phyloP scores from a whole-genome alignment of 1,139 yeast species.

The Taphrina populina region DNA sequence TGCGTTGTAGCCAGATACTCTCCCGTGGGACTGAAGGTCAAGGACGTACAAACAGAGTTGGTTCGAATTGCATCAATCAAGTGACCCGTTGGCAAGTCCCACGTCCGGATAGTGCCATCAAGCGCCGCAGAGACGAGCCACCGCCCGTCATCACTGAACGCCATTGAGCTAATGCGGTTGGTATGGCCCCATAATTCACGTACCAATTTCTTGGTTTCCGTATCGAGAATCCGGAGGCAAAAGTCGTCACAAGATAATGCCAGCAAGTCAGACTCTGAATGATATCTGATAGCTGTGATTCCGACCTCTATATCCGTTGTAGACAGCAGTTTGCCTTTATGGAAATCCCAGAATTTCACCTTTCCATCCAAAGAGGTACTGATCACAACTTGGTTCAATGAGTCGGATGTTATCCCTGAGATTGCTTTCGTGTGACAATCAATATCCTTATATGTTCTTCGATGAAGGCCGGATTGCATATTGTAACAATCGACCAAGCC shows the following conservation, averaged over 20 bases:
- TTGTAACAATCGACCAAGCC: slow-evolving; percentile 91
- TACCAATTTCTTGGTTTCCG: slow-evolving; percentile 74
- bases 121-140: slow-evolving; percentile 85
- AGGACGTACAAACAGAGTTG: slow-evolving; percentile 72
- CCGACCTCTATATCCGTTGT: slow-evolving; percentile 72
- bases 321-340: slow-evolving; percentile 66
- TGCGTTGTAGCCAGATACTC: slow-evolving; percentile 93
- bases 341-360: slow-evolving; percentile 83
- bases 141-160: slow-evolving; percentile 92
- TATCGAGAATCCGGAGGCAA: slow-evolving; percentile 78
- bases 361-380: slow-evolving; percentile 86
- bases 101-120: slow-evolving; percentile 87
- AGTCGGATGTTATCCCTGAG: slow-evolving; percentile 86
- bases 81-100: slow-evolving; percentile 98
- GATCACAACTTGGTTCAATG: slow-evolving; percentile 83
- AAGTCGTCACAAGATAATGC: slow-evolving; percentile 87
- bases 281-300: slow-evolving; percentile 72
- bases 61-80: slow-evolving; percentile 89
- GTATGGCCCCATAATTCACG: slow-evolving; percentile 89
- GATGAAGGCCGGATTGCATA: slow-evolving; percentile 79
- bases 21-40: slow-evolving; percentile 82
- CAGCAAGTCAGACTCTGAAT: slow-evolving; percentile 75
- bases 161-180: slow-evolving; percentile 82
- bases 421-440: slow-evolving; percentile 71
- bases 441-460: slow-evolving; percentile 53